Base-by-base conservation (phyloP, 31 red algal genomes). In the Asparagopsis taxiformis region DNA sequence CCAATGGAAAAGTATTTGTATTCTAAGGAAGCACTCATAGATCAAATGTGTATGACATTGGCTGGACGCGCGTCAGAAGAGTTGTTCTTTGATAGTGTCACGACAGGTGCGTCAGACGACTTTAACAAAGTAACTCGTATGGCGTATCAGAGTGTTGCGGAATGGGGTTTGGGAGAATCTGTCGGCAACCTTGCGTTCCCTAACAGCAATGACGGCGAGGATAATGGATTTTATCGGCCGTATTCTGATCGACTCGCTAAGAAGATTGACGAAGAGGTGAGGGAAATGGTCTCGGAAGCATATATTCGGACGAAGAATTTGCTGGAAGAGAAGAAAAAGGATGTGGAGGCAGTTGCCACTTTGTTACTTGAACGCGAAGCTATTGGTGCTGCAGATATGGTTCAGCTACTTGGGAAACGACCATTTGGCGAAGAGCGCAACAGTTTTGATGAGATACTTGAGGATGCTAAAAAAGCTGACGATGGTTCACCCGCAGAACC, bases 41-140 rank as follows among this genome's bases (percentile, higher is more conserved):
- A 97, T 53, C 62, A 73, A 43, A 89, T 97, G 84, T 93, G 90
- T 74, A 97, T 97, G 94, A 84, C 94, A 37, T 65, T 97, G 10
- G 94, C 81, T 10, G 94, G 94, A 0, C 91, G 94, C 22, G 94
- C 87, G 20, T 67, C 94, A 3, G 94, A 97, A 57, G 89, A 97
- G 60, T 86, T 97, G 16, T 97, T 97, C 55, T 93, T 97, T 54
- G 68, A 30, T 26, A 62, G 62, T 32, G 77, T 97, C 15, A 97
- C 88, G 22, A 97, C 89, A 3, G 94, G 94, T 51, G 94, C 94
- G 31, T 68, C 83, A 2, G 94, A 97, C 36, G 94, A 97, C 50
- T 97, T 97, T 57, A 72, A 79, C 41, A 92, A 93, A 68, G 89
- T 97, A 1, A 93, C 94, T 31, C 60, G 62, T 21, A 89, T 97